Evolutionary conservation across 345 rosid species (phyloP).

Genomic region (Abelmoschus esculentus): DNA sequence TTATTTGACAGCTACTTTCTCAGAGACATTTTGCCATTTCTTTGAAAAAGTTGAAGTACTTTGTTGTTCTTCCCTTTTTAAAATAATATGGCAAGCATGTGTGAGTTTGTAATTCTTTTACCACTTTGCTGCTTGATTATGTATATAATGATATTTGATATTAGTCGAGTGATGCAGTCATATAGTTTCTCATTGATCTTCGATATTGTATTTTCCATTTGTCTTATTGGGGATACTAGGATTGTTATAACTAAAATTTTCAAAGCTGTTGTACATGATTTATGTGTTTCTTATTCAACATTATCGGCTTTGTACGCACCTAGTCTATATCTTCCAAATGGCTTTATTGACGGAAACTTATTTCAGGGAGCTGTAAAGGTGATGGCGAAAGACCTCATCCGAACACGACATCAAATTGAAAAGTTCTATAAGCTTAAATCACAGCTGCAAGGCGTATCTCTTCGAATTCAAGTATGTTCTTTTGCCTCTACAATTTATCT

Average conservation of each 20-base stretch:
- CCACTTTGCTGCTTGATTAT: conserved; percentile 1
- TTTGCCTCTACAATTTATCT: neutral
- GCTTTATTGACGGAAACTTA: conserved; percentile 2
- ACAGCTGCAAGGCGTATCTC: conserved; percentile 96
- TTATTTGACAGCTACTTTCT: neutral
- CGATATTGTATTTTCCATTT: neutral
- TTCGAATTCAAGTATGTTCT: conserved; percentile 69
- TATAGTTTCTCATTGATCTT: neutral
- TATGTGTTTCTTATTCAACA: neutral
- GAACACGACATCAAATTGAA: conserved; percentile 92
- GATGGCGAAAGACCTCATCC: conserved; percentile 96
- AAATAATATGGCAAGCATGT: neutral
- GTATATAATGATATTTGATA: neutral
- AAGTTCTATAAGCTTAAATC: conserved; percentile 91
- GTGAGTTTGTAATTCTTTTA: neutral
- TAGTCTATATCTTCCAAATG: neutral
- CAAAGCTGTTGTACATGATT: neutral
- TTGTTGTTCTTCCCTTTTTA: neutral
- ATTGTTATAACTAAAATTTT: neutral
- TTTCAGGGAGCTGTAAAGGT: conserved; percentile 93
- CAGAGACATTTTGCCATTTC: neutral
- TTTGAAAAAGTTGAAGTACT: neutral
- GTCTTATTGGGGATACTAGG: neutral
- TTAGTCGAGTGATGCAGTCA: neutral
- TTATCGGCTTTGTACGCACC: neutral